Percentiles rank a stretch among this genome's conserved stretches.
Evolutionary conservation across 805 yeast genomes (phyloP).

Genomic region (Barnettozyma populi): DNA sequence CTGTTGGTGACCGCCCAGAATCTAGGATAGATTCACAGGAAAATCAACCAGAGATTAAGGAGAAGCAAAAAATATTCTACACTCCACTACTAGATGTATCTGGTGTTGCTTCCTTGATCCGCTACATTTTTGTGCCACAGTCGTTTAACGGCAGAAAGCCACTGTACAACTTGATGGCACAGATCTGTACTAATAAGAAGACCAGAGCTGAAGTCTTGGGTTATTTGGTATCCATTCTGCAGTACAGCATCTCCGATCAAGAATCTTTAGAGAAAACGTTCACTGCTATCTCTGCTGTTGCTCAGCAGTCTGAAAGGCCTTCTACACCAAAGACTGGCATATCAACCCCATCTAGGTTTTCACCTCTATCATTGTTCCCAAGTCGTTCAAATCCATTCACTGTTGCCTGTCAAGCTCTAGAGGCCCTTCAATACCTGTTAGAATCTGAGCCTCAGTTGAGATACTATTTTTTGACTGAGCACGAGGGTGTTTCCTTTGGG

Average conservation of each 20-base stretch:
- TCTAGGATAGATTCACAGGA: background rate
- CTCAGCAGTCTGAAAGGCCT: slow-evolving; percentile 11
- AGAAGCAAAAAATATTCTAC: slow-evolving; percentile 39
- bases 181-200: slow-evolving; percentile 70
- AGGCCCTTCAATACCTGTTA: slow-evolving; percentile 64
- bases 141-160: slow-evolving; percentile 55
- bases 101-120: slow-evolving; percentile 68
- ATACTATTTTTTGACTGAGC: slow-evolving; percentile 74
- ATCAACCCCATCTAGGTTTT: background rate
- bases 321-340: slow-evolving; percentile 12
- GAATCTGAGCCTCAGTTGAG: slow-evolving; percentile 64
- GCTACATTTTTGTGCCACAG: slow-evolving; percentile 71
- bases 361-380: slow-evolving; percentile 33
- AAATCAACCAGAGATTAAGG: slow-evolving; percentile 17
- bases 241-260: slow-evolving; percentile 67
- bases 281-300: slow-evolving; percentile 39
- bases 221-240: slow-evolving; percentile 58
- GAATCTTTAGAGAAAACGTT: slow-evolving; percentile 58
- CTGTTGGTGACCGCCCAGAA: background rate
- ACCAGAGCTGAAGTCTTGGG: slow-evolving; percentile 72
- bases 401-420: slow-evolving; percentile 74
- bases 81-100: slow-evolving; percentile 68
- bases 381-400: slow-evolving; percentile 58
- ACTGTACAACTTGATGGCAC: slow-evolving; percentile 59
- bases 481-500: slow-evolving; percentile 41